A percentile compares a stretch with the other conserved stretches of the same genome.
Conservation (phyloP, 495 filamentous ascomycete genomes). For the Oleoguttula mirabilis region DNA sequence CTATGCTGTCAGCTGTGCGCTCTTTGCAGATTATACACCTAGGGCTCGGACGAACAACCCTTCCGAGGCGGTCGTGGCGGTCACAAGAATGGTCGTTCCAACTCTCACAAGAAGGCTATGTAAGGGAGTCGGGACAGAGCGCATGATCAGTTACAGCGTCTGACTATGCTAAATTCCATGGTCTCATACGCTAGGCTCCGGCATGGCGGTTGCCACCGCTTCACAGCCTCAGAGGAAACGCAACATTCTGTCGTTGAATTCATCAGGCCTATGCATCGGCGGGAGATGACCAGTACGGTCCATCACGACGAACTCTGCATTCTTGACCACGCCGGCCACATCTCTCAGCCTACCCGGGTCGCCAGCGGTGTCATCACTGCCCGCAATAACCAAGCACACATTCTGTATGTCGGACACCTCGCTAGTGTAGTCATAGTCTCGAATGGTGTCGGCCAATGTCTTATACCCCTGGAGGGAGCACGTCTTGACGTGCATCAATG, state of each 20-base stretch:
- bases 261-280: constrained; percentile 14
- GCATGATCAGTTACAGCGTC: too few species aligned
- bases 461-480: constrained; percentile 12
- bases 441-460: constrained; percentile 12
- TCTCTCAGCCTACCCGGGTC: not conserved
- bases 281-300: constrained; percentile 14
- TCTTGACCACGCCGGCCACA: constrained; percentile 3
- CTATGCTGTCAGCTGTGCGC: too few species aligned
- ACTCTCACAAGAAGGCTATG: too few species aligned
- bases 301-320: constrained; percentile 10
- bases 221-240: constrained; percentile 4
- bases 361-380: constrained; percentile 7
- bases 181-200: too few species aligned
- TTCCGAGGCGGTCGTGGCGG: too few species aligned
- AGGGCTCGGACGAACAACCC: too few species aligned
- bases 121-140: too few species aligned
- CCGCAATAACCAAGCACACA: constrained; percentile 11
- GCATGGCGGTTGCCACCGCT: too few species aligned
- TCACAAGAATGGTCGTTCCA: too few species aligned
- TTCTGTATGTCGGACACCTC: constrained; percentile 2
- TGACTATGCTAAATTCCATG: too few species aligned
- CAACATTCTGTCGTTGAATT: constrained; percentile 8
- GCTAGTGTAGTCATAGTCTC: constrained; percentile 10
- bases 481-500: constrained; percentile 14
- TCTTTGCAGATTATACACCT: too few species aligned